Evolutionary conservation across 1,284 basidiomycete species (phyloP), one percentile per base, ranked within the genome.

Genomic region (Marasmius sp.): DNA sequence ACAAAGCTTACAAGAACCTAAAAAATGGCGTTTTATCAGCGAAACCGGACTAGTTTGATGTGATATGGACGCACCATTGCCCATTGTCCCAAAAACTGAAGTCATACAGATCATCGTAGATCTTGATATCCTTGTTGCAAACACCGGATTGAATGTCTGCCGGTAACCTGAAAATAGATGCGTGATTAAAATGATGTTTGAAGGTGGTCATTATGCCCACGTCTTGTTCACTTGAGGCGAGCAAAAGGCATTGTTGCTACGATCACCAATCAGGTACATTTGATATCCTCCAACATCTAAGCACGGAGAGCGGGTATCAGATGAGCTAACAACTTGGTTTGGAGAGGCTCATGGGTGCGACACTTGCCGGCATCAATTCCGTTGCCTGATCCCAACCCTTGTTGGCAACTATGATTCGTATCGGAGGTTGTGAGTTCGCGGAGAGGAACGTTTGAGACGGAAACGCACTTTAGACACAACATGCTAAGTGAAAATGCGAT

Each of bases 381-480:
- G 20, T 60, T 6, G 34, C 58, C 5, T 38, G 55, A 45, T 64
- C 67, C 60, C 69, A 72, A 49, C 57, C 22, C 27, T 51, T 49
- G 50, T 68, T 72, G 20, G 66, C 66, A 61, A 65, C 71, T 5
- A 38, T 12, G 0, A 64, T 61, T 65, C 33, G 41, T 27, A 5
- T 27, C 5, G 27, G 2, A 27, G 27, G 57, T 41, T 52, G 33
- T 6, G 22, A 52, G 48, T 34, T 20, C 14, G 37, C 1, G 6
- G 39, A 18, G 18, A 38, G 27, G 18, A 45, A 22, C 27, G 8
- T n/a, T n/a, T 45, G 38, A 22, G 27, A 45, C 22, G 18, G n/a
- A 12, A 20, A 62, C 68, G 54, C 51, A 73, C 72, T 71, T 74
- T 56, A 73, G 65, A 57, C 72, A 74, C 4, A 74, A 65, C 72